These are phyloP conservation scores for Musa schizocarpa DNA, from an alignment of 176 grass and related monocot genomes.

Conservation along the genomic window DNA sequence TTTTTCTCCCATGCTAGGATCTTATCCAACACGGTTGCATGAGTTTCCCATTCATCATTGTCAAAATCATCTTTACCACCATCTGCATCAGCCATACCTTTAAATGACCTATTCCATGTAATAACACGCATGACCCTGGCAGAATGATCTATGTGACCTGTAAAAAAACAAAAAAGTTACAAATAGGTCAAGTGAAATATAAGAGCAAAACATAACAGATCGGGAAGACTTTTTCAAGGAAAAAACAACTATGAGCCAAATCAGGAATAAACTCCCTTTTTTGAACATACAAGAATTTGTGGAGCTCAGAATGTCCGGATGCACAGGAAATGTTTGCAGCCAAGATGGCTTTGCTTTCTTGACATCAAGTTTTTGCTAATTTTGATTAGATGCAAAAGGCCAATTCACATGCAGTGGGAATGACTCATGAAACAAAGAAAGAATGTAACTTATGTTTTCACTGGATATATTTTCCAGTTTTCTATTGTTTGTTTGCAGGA, in stretches of 20 bases:
- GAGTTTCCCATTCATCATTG: conserved; percentile 79
- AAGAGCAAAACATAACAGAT: neutral
- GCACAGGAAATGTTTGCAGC: too few relatives aligned
- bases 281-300: too few relatives aligned
- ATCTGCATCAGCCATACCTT: conserved; percentile 75
- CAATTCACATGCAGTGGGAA: too few relatives aligned
- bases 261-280: too few relatives aligned
- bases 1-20: conserved; percentile 99
- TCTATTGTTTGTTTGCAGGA: too few relatives aligned
- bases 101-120: conserved; percentile 98
- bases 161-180: conserved; percentile 1
- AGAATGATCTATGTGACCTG: conserved; percentile 98
- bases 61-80: conserved; percentile 72
- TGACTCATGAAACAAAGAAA: too few relatives aligned
- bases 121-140: conserved; percentile 98
- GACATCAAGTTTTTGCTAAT: too few relatives aligned
- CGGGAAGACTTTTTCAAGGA: neutral
- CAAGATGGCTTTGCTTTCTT: too few relatives aligned
- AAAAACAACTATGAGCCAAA: neutral
- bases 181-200: neutral
- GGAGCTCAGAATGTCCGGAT: too few relatives aligned
- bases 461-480: too few relatives aligned
- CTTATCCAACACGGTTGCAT: conserved; percentile 90
- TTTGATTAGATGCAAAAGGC: too few relatives aligned
- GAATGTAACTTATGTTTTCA: too few relatives aligned